Evolutionary conservation across 805 yeast genomes (phyloP).

Genomic region (Crinitomyces ghanaensis): DNA sequence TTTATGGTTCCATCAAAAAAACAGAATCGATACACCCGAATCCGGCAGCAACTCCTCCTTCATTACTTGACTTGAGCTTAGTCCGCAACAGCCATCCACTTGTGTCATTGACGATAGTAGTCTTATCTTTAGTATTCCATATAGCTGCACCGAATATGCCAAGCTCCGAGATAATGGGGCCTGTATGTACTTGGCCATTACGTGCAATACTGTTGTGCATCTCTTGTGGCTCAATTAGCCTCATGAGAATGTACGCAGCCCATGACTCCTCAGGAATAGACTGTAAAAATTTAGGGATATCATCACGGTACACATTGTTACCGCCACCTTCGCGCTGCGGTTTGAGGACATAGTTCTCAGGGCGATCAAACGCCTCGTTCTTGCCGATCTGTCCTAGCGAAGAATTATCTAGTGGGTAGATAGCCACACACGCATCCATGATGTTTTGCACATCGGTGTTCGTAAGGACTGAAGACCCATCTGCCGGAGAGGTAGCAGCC

Average conservation of each 20-base stretch:
- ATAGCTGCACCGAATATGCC: constrained; percentile 82
- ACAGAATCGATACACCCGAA: constrained; percentile 92
- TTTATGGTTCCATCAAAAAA: constrained; percentile 31
- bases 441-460: constrained; percentile 17
- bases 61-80: constrained; percentile 76
- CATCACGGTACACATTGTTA: constrained; percentile 77
- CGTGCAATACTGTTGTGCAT: constrained; percentile 60
- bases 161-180: constrained; percentile 75
- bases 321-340: constrained; percentile 99
- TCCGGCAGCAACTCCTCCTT: constrained; percentile 99
- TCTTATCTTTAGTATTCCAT: constrained; percentile 54
- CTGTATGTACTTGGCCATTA: constrained; percentile 49
- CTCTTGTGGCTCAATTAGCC: constrained; percentile 69
- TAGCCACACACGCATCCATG: constrained; percentile 62
- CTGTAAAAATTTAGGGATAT: constrained; percentile 65
- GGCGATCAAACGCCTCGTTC: constrained; percentile 51
- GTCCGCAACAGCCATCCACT: constrained; percentile 86
- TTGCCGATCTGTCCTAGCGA: constrained; percentile 51
- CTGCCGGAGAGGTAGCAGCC: constrained; percentile 25
- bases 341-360: constrained; percentile 71
- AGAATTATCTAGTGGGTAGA: constrained; percentile 70
- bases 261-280: constrained; percentile 56
- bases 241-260: constrained; percentile 92
- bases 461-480: constrained; percentile 24
- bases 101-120: constrained; percentile 47